Percentiles rank a stretch among this genome's conserved stretches.
phyloP scores from a whole-genome alignment of 2,329 filamentous ascomycete species.

The Talaromyces amestolkiae region DNA sequence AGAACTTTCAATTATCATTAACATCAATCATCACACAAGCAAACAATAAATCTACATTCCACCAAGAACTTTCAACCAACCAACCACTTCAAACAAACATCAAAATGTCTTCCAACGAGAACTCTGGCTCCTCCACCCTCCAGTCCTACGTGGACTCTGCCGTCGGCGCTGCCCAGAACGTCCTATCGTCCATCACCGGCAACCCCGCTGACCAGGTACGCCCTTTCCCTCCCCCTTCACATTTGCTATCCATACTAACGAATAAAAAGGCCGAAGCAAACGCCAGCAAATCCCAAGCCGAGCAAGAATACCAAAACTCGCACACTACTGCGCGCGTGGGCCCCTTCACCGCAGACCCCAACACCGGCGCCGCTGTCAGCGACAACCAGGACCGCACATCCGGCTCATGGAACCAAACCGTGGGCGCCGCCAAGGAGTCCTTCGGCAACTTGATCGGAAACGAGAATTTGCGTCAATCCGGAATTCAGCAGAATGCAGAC shows the following conservation, averaged over 20 bases:
- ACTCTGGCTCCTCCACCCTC: slow-evolving; percentile 64
- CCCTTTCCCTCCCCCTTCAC: background rate
- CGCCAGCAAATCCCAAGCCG: slow-evolving; percentile 62
- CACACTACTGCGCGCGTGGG: slow-evolving; percentile 74
- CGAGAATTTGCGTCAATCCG: slow-evolving; percentile 70
- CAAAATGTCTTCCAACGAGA: slow-evolving; percentile 27
- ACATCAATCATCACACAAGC: background rate
- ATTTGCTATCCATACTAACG: background rate
- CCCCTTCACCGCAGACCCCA: slow-evolving; percentile 62
- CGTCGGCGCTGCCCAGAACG: slow-evolving; percentile 69
- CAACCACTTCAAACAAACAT: background rate
- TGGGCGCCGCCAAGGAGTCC: slow-evolving; percentile 81
- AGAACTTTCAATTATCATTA: background rate
- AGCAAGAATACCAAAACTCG: slow-evolving; percentile 68
- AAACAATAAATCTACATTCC: background rate
- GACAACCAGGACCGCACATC: slow-evolving; percentile 70
- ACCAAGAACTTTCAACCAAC: background rate
- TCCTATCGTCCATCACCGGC: slow-evolving; percentile 70
- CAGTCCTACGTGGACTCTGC: slow-evolving; percentile 74
- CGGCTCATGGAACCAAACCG: slow-evolving; percentile 82
- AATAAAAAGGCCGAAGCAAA: slow-evolving; percentile 56
- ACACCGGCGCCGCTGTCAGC: slow-evolving; percentile 66
- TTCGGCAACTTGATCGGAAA: slow-evolving; percentile 73
- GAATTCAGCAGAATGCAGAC: slow-evolving; percentile 72
- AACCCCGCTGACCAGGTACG: slow-evolving; percentile 63